Conservation (phyloP, 345 rosid species). For the Carallia brachiata region DNA sequence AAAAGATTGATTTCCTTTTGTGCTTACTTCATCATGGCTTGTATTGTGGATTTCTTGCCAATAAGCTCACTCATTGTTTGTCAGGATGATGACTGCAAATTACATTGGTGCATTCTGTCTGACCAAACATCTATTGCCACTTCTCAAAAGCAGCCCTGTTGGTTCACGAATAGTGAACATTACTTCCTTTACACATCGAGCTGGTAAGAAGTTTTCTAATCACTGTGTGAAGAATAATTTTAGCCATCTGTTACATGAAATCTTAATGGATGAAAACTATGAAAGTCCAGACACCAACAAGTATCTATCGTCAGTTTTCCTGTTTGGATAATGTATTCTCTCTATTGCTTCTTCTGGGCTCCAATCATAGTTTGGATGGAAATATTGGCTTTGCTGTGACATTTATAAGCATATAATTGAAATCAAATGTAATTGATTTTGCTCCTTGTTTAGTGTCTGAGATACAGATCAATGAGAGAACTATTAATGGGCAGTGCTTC, state of each 20-base stretch:
- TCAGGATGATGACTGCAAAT: conserved; percentile 89
- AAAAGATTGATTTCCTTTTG: neutral
- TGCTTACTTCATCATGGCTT: neutral
- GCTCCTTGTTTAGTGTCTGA: conserved; percentile 36
- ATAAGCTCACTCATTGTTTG: neutral
- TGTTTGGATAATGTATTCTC: neutral
- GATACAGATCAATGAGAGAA: conserved; percentile 51
- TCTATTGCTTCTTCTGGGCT: neutral
- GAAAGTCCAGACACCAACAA: neutral
- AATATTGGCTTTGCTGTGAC: neutral
- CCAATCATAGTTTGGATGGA: neutral
- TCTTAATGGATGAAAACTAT: neutral
- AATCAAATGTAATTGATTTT: conserved; percentile 3
- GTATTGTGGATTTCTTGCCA: neutral
- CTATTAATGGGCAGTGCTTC: conserved; percentile 54
- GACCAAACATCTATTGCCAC: conserved; percentile 71
- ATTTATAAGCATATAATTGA: neutral
- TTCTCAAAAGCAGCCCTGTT: conserved; percentile 67
- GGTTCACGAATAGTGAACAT: conserved; percentile 89
- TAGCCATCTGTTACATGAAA: conserved; percentile 1
- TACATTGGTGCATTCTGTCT: conserved; percentile 72
- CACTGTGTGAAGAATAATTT: neutral
- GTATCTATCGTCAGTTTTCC: neutral
- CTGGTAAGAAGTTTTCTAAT: conserved; percentile 36
- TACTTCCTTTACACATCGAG: conserved; percentile 85